These are phyloP conservation scores for Cryphonectria carpinicola DNA, from an alignment of 2,329 filamentous ascomycete genomes.

Conservation along the genomic window DNA sequence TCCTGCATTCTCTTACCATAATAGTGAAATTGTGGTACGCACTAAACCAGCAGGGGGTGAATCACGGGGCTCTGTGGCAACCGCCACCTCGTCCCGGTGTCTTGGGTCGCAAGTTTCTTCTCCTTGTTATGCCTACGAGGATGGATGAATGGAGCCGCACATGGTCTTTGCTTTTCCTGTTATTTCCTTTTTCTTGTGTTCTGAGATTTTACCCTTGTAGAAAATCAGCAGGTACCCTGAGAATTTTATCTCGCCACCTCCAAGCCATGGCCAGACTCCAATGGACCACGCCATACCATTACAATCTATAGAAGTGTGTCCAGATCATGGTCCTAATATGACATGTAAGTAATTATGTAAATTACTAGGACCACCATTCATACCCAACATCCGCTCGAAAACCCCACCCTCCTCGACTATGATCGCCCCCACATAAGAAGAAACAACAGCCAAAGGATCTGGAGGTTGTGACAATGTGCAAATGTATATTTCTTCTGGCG, in stretches of 20 bases:
- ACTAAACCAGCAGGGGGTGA: conserved; percentile 10
- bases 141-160: background rate
- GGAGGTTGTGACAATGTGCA: background rate
- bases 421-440: background rate
- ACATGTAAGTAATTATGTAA: background rate
- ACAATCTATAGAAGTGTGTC: background rate
- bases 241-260: too few species aligned
- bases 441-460: conserved; percentile 9
- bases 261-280: background rate
- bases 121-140: background rate
- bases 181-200: background rate
- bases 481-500: background rate
- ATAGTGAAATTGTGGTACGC: background rate
- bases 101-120: conserved; percentile 1
- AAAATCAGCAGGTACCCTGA: too few species aligned
- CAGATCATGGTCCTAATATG: background rate
- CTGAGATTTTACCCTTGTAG: too few species aligned
- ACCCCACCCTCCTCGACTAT: background rate
- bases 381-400: background rate
- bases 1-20: background rate
- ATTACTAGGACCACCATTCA: background rate
- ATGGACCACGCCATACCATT: background rate
- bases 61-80: conserved; percentile 11
- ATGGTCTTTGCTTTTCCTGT: background rate
- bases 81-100: conserved; percentile 16